phyloP scores from a whole-genome alignment of 768 basidiomycete species.

The Tricholoma matsutake region DNA sequence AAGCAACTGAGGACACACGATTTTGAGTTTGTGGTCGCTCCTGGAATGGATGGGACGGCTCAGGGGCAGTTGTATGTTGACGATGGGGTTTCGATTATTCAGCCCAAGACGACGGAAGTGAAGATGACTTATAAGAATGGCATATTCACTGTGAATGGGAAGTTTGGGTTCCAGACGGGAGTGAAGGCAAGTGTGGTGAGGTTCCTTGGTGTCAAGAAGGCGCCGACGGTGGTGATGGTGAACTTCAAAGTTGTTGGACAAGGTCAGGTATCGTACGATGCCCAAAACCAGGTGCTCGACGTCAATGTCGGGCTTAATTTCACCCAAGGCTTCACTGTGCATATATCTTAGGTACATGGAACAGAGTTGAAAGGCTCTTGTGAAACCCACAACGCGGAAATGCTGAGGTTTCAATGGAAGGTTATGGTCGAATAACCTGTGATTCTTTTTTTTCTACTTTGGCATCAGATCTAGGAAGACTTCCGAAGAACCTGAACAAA shows the following conservation, averaged over 20 bases:
- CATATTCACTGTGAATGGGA: constrained; percentile 32
- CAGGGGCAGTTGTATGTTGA: constrained; percentile 57
- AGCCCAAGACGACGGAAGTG: constrained; percentile 29
- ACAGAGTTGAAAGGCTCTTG: too few species aligned
- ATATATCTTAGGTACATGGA: constrained; percentile 1
- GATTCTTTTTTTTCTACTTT: too few species aligned
- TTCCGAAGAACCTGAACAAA: too few species aligned
- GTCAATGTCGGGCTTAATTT: constrained; percentile 40
- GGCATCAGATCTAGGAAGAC: too few species aligned
- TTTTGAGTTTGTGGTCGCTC: constrained; percentile 65
- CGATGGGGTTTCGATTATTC: constrained; percentile 54
- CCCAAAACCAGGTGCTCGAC: constrained; percentile 38
- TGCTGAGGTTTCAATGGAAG: too few species aligned
- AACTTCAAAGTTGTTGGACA: constrained; percentile 24
- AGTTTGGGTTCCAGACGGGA: constrained; percentile 34
- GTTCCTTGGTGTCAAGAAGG: constrained; percentile 34
- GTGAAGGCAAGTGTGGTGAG: constrained; percentile 36
- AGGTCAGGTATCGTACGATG: constrained; percentile 32
- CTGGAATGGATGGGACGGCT: constrained; percentile 48
- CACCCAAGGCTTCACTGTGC: constrained; percentile 31
- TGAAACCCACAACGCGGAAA: too few species aligned
- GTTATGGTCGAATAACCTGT: too few species aligned
- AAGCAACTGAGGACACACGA: constrained; percentile 47
- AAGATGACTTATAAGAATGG: constrained; percentile 30
- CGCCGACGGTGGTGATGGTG: constrained; percentile 28